Conservation (phyloP, 2,329 filamentous ascomycete species). For the Fusarium algeriense region DNA sequence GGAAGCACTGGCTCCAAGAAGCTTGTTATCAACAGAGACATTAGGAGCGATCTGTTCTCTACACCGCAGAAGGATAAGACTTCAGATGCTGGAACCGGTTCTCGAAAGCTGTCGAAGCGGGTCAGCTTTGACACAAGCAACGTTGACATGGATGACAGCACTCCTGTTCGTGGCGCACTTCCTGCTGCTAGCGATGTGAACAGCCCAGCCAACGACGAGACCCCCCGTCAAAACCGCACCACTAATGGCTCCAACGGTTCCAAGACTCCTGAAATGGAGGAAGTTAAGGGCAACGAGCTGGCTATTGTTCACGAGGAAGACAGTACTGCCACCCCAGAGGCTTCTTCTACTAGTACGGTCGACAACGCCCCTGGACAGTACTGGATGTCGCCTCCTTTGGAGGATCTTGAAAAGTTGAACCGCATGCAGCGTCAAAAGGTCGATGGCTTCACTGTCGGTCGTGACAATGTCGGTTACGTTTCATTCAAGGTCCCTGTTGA, state of each 20-base stretch:
- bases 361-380: conserved; percentile 78
- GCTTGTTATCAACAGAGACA: conserved; percentile 88
- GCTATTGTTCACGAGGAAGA: conserved; percentile 82
- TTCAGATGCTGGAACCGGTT: conserved; percentile 54
- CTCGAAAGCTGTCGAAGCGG: conserved; percentile 78
- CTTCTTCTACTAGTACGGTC: conserved; percentile 40
- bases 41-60: conserved; percentile 79
- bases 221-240: conserved; percentile 64
- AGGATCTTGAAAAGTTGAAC: conserved; percentile 83
- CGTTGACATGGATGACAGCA: conserved; percentile 54
- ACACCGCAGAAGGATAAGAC: conserved; percentile 68
- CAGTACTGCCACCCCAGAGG: conserved; percentile 47
- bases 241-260: conserved; percentile 54
- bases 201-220: conserved; percentile 52
- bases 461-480: conserved; percentile 83
- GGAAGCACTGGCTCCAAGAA: conserved; percentile 84
- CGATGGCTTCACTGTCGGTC: conserved; percentile 82
- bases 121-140: conserved; percentile 88
- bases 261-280: conserved; percentile 74
- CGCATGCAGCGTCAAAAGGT: conserved; percentile 82
- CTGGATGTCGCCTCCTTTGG: conserved; percentile 83
- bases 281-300: conserved; percentile 80
- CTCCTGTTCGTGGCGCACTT: conserved; percentile 52
- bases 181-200: conserved; percentile 52
- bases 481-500: conserved; percentile 87